phyloP scores from a whole-genome alignment of 768 basidiomycete species.

The Boletus sensibilis region DNA sequence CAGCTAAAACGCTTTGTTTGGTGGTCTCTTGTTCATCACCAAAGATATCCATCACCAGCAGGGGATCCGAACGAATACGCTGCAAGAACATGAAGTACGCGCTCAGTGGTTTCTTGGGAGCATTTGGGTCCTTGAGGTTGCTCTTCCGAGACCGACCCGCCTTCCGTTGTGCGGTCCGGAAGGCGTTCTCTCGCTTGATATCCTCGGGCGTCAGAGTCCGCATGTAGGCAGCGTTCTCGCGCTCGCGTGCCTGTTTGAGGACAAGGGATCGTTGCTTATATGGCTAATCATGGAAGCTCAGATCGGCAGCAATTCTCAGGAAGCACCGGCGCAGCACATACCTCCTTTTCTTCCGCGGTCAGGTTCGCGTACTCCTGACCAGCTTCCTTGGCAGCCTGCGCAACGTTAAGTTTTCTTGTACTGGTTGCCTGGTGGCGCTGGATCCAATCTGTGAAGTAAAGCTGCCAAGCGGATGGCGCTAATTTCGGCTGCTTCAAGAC shows the following conservation, averaged over 20 bases:
- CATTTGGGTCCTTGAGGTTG: conserved; percentile 96
- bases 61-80: conserved; percentile 77
- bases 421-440: conserved; percentile 79
- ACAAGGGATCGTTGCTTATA: conserved; percentile 83
- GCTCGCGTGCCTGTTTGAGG: conserved; percentile 82
- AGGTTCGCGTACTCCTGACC: conserved; percentile 86
- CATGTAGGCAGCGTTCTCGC: conserved; percentile 82
- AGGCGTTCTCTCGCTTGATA: conserved; percentile 91
- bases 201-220: conserved; percentile 87
- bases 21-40: conserved; percentile 91
- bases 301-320: conserved; percentile 23
- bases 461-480: conserved; percentile 93
- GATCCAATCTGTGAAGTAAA: conserved; percentile 96
- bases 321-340: conserved; percentile 36
- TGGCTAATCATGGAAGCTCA: conserved; percentile 48
- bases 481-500: conserved; percentile 84
- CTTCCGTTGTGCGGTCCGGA: conserved; percentile 88
- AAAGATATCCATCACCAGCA: conserved; percentile 77
- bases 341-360: conserved; percentile 81
- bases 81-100: conserved; percentile 96
- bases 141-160: conserved; percentile 90
- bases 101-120: conserved; percentile 91
- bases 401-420: conserved; percentile 87
- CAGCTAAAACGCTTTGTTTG: conserved; percentile 90
- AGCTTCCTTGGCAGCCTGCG: conserved; percentile 93